These are phyloP conservation scores for Trichophyton schoenleinii DNA, from an alignment of 2,329 filamentous ascomycete species.

Conservation along the genomic window DNA sequence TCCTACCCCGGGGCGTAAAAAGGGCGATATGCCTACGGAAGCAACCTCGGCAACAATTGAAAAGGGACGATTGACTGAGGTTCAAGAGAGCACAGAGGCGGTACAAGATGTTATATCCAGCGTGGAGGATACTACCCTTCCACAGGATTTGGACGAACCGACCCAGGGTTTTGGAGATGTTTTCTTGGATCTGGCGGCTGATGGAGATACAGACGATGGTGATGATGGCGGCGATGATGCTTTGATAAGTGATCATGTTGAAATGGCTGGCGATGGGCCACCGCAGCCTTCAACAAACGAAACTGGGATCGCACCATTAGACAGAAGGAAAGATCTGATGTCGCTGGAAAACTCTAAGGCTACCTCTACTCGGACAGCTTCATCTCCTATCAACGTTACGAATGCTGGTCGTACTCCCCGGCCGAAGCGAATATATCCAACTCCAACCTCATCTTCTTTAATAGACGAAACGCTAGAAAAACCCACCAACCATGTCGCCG, in stretches of 20 bases:
- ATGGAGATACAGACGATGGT: constrained; percentile 3
- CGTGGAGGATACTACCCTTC: background rate
- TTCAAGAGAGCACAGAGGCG: background rate
- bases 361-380: constrained; percentile 16
- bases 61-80: constrained; percentile 12
- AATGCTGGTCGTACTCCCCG: constrained; percentile 24
- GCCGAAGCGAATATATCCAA: constrained; percentile 26
- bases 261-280: constrained; percentile 15
- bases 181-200: constrained; percentile 20
- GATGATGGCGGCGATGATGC: background rate
- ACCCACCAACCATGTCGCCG: background rate
- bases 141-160: background rate
- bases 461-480: constrained; percentile 21
- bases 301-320: constrained; percentile 13
- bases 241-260: constrained; percentile 22
- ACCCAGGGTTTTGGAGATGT: constrained; percentile 17
- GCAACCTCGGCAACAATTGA: background rate
- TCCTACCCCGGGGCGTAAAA: constrained; percentile 22
- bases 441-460: constrained; percentile 30
- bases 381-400: constrained; percentile 24
- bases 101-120: background rate
- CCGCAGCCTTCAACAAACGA: constrained; percentile 14
- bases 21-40: constrained; percentile 7
- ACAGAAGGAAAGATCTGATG: constrained; percentile 18
- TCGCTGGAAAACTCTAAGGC: constrained; percentile 27